Evolutionary conservation across 805 yeast genomes (phyloP).

Genomic region (Starmera dryadoides): DNA sequence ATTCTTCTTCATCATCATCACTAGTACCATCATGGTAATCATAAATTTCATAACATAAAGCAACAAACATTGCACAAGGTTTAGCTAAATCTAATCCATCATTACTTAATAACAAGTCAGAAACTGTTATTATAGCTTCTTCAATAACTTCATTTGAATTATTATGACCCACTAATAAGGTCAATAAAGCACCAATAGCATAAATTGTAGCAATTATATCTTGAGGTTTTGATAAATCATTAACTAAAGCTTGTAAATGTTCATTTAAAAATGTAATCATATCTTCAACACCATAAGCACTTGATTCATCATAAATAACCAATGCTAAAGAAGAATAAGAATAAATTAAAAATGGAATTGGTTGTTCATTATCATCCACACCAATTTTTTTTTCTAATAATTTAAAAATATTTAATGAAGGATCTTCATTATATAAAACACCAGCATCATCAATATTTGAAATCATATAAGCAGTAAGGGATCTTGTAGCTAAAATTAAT

Average conservation of each 20-base stretch:
- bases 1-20: constrained; percentile 34
- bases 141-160: constrained; percentile 6
- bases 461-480: constrained; percentile 15
- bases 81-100: constrained; percentile 14
- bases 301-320: constrained; percentile 18
- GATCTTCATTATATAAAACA: constrained; percentile 10
- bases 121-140: constrained; percentile 13
- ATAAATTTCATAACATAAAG: constrained; percentile 17
- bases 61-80: constrained; percentile 19
- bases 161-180: constrained; percentile 7
- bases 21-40: constrained; percentile 32
- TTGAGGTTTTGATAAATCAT: constrained; percentile 6
- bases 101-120: constrained; percentile 11
- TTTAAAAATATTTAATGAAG: constrained; percentile 9
- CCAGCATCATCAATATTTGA: constrained; percentile 17
- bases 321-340: constrained; percentile 16
- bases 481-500: constrained; percentile 7
- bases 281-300: constrained; percentile 20
- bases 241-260: constrained; percentile 6
- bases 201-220: constrained; percentile 15
- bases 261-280: constrained; percentile 12
- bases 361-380: constrained; percentile 8
- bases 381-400: constrained; percentile 13
- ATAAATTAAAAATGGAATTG: constrained; percentile 12
- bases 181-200: constrained; percentile 18